Evolutionary conservation across 2,329 filamentous ascomycete species (phyloP).

Genomic region (Ceratocystis alfenasii): DNA sequence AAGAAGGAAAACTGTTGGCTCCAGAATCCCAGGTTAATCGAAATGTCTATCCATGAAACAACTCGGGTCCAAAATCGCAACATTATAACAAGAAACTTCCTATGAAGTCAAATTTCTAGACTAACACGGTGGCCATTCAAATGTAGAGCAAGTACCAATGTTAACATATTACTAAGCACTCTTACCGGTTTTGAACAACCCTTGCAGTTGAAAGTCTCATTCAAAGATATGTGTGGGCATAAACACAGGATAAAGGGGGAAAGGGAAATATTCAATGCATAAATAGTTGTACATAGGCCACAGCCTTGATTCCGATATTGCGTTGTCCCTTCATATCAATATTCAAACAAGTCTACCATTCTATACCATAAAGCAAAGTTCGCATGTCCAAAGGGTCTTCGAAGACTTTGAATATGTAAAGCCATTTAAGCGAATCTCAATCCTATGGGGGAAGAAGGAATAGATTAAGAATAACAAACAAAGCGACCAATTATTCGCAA

Average conservation of each 20-base stretch:
- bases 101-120: not conserved
- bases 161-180: not conserved
- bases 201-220: not conserved
- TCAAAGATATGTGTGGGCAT: not conserved
- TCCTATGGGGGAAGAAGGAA: too few species aligned
- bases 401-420: too few species aligned
- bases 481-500: too few species aligned
- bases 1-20: too few species aligned
- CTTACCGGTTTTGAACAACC: not conserved
- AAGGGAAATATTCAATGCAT: too few species aligned
- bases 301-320: not conserved
- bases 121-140: constrained; percentile 8
- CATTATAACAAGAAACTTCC: not conserved
- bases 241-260: not conserved
- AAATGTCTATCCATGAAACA: not conserved
- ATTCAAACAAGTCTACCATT: not conserved
- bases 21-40: not conserved
- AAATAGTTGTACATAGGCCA: not conserved
- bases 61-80: not conserved
- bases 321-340: not conserved
- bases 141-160: not conserved
- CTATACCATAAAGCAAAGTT: not conserved
- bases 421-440: not conserved
- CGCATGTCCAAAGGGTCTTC: too few species aligned
- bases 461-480: too few species aligned